These are phyloP conservation scores for Bocquillonia castaneifolia DNA, from an alignment of 441 rosid species.

Conservation along the genomic window DNA sequence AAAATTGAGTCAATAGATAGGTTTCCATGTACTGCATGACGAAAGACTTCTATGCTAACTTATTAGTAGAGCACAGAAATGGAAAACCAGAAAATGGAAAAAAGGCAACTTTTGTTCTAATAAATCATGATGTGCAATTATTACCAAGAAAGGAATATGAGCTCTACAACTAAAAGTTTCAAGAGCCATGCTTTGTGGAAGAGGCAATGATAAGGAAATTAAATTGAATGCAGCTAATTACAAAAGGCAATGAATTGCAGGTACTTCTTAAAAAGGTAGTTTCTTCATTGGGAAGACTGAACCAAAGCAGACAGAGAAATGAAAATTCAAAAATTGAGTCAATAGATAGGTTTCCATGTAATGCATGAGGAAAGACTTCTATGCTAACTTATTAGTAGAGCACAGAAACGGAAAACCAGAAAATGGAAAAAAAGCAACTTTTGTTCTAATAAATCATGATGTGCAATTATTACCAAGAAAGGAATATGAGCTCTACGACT, in stretches of 20 bases:
- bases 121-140: background rate
- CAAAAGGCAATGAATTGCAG: background rate
- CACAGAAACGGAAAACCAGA: background rate
- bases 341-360: background rate
- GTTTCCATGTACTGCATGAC: background rate
- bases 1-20: background rate
- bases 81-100: background rate
- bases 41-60: too few species aligned
- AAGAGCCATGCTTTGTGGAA: slow-evolving; percentile 91
- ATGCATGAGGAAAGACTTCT: background rate
- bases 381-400: too few species aligned
- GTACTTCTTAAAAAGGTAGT: background rate
- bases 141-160: too few species aligned
- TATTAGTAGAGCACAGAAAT: background rate
- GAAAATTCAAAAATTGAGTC: background rate
- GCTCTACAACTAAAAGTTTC: slow-evolving; percentile 87
- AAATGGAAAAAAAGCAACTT: background rate
- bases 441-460: background rate
- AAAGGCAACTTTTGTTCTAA: background rate
- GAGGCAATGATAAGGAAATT: slow-evolving; percentile 21
- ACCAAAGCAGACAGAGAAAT: background rate
- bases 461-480: background rate
- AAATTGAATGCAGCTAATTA: slow-evolving; percentile 3
- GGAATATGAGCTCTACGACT: too few species aligned
- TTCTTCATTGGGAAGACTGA: background rate